Percentiles rank a stretch among this genome's conserved stretches.
phyloP scores from a whole-genome alignment of 2,329 filamentous ascomycete genomes.

The Endoconidiophora polonica region DNA sequence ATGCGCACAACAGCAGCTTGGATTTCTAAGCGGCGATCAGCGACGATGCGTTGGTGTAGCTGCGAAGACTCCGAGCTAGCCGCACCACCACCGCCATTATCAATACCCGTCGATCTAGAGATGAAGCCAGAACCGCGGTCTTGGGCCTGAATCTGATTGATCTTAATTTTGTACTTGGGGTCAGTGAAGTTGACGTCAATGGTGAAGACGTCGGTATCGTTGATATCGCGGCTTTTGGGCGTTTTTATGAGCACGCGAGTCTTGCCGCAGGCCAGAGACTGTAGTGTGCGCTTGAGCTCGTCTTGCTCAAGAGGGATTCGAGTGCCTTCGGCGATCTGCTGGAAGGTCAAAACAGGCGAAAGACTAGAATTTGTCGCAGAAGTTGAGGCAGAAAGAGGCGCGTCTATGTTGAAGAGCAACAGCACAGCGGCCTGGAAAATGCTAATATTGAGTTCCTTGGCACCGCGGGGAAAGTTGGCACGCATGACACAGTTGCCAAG shows the following conservation, averaged over 20 bases:
- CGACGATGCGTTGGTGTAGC: constrained; percentile 76
- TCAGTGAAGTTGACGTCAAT: constrained; percentile 66
- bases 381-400: constrained; percentile 22
- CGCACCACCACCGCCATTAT: constrained; percentile 42
- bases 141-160: background rate
- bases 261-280: constrained; percentile 87
- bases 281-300: constrained; percentile 77
- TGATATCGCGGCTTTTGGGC: constrained; percentile 70
- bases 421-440: constrained; percentile 86
- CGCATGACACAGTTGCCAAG: constrained; percentile 82
- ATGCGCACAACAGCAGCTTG: constrained; percentile 94
- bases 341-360: constrained; percentile 40
- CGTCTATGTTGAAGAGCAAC: constrained; percentile 62
- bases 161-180: constrained; percentile 54
- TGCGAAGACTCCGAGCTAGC: constrained; percentile 56
- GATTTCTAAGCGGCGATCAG: constrained; percentile 87
- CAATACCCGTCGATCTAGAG: background rate
- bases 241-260: constrained; percentile 69
- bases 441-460: constrained; percentile 79
- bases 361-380: too few species aligned
- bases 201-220: constrained; percentile 62
- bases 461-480: constrained; percentile 60
- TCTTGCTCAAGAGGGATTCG: constrained; percentile 45
- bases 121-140: background rate
- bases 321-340: constrained; percentile 57